phyloP scores from a whole-genome alignment of 352 stramenopile genomes.

The Aphanomyces euteiches region DNA sequence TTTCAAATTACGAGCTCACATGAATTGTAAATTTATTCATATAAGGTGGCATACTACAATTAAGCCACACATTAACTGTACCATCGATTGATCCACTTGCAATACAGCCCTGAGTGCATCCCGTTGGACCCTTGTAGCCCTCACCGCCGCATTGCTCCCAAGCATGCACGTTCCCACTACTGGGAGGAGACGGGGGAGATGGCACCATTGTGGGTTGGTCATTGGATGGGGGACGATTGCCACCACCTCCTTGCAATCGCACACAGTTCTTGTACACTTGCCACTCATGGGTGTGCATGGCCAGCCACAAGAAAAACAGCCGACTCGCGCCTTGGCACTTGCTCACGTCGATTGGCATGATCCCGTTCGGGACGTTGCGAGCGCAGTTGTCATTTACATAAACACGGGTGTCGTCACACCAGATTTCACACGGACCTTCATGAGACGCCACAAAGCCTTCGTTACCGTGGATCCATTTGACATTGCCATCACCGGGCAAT shows the following conservation, averaged over 20 bases:
- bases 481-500: slow-evolving; percentile 22
- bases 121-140: slow-evolving; percentile 16
- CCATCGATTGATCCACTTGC: slow-evolving; percentile 14
- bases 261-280: slow-evolving; percentile 33
- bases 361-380: slow-evolving; percentile 36
- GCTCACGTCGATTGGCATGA: slow-evolving; percentile 45
- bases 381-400: slow-evolving; percentile 48
- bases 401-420: slow-evolving; percentile 44
- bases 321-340: slow-evolving; percentile 35
- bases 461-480: slow-evolving; percentile 33
- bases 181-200: not conserved
- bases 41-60: too few relatives aligned
- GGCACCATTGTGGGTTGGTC: not conserved
- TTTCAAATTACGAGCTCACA: too few relatives aligned
- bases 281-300: slow-evolving; percentile 28
- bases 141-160: slow-evolving; percentile 27
- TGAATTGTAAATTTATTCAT: too few relatives aligned
- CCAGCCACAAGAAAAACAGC: slow-evolving; percentile 34
- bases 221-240: not conserved
- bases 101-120: slow-evolving; percentile 17
- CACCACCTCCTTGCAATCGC: not conserved
- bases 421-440: slow-evolving; percentile 50
- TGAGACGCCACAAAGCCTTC: slow-evolving; percentile 37
- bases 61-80: slow-evolving; percentile 19
- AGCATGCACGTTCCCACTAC: not conserved